phyloP scores from a whole-genome alignment of 2,329 filamentous ascomycete genomes.

The Westerdykella ornata region DNA sequence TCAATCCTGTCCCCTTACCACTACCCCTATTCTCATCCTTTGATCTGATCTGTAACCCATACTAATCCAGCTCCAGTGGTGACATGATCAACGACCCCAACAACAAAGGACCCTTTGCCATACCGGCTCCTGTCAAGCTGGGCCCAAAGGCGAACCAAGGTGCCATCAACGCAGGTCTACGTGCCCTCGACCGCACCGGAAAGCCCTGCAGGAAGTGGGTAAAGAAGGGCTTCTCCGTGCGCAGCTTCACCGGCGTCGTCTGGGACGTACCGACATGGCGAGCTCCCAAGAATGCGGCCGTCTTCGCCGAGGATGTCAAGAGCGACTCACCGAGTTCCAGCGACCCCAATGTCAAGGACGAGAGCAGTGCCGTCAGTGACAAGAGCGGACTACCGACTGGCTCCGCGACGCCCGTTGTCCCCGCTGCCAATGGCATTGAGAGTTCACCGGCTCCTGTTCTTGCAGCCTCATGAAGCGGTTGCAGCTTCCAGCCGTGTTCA shows the following conservation, averaged over 20 bases:
- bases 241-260: constrained; percentile 82
- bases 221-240: constrained; percentile 73
- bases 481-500: neutral
- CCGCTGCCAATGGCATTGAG: constrained; percentile 38
- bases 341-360: constrained; percentile 52
- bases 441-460: constrained; percentile 47
- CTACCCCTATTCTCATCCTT: constrained; percentile 24
- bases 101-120: constrained; percentile 37
- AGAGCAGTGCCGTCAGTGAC: constrained; percentile 55
- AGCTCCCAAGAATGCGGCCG: constrained; percentile 55
- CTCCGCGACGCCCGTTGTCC: constrained; percentile 39
- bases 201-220: constrained; percentile 90
- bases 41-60: constrained; percentile 10
- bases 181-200: constrained; percentile 85
- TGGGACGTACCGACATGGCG: constrained; percentile 83
- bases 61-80: constrained; percentile 38
- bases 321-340: constrained; percentile 51
- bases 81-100: constrained; percentile 43
- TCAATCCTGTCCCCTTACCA: constrained; percentile 5
- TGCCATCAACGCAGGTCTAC: constrained; percentile 92
- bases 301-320: constrained; percentile 55
- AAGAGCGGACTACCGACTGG: constrained; percentile 52
- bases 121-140: constrained; percentile 58
- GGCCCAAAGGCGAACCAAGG: constrained; percentile 95
- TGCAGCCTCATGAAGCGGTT: constrained; percentile 15